A percentile compares a stretch with the other conserved stretches of the same genome.
These are phyloP conservation scores for Penicillium goetzii DNA, from an alignment of 495 filamentous ascomycete species.

Conservation along the genomic window DNA sequence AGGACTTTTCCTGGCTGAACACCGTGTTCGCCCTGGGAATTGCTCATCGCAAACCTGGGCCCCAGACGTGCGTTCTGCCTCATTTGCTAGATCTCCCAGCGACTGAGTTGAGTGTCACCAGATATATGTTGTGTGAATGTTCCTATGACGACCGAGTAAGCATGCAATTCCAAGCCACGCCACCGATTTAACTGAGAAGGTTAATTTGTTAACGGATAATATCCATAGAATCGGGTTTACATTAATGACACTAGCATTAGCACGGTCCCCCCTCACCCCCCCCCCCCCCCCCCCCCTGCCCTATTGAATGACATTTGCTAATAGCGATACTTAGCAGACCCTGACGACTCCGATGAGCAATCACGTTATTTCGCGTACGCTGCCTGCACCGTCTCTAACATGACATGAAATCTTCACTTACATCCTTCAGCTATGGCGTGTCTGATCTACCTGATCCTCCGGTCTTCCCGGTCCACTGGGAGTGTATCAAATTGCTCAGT, in stretches of 20 bases:
- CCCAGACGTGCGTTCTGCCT: not conserved
- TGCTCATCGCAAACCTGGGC: not conserved
- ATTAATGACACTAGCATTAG: not conserved
- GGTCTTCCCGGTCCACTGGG: not conserved
- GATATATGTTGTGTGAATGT: not conserved
- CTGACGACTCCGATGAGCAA: not conserved
- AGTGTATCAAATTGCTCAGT: not conserved
- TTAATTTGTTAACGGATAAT: not conserved
- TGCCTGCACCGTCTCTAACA: not conserved
- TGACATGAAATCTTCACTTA: not conserved
- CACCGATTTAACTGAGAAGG: not conserved
- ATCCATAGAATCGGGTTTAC: not conserved
- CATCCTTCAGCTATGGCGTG: not conserved
- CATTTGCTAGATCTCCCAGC: not conserved
- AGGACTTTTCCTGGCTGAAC: not conserved
- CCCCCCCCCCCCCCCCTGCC: no score
- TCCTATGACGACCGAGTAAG: not conserved
- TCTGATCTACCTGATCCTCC: not conserved
- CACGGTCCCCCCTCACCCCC: no score
- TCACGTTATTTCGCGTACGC: not conserved
- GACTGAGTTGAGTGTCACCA: not conserved
- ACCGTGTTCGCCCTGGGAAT: not conserved
- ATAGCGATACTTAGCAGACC: not conserved
- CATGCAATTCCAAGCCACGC: not conserved
- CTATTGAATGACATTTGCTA: not conserved